Base-by-base conservation (phyloP, 1,284 basidiomycete genomes). In the Farysia itapuensis region DNA sequence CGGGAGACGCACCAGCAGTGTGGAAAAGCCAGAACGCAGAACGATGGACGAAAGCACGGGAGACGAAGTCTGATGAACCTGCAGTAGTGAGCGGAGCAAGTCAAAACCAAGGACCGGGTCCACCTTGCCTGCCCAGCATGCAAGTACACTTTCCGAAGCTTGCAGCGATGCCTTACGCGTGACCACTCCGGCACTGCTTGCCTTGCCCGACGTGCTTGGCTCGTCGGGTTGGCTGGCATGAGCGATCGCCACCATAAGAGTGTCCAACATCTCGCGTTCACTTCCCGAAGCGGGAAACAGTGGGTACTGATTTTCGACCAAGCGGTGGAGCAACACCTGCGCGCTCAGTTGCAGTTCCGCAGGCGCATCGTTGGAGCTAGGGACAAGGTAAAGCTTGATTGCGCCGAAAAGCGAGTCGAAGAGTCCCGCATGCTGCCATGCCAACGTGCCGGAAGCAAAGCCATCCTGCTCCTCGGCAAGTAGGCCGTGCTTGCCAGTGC, bases 71-170 rank as follows among this genome's bases (percentile, higher is more conserved):
- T 28, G 26, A 28, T 28, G 26, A 9, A 9, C 13, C 18, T 9
- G 11, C 12, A 6, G 19, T 11, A 35, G 18, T 7, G 29, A 50
- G 13, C 47, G 42, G 6, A 59, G 37, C 6, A 32, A 2, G 30
- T 50, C 37, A 19, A 70, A 52, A 0, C 67, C 67, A 0, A 72
- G 45, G n/a, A 70, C 39, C 1, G 65, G 57, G 30, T 70, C 57
- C 25, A 41, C 54, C 11, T 15, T 25, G 0, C 22, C 19, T 0
- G 51, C 40, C 64, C 46, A 60, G 4, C 41, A 26, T 12, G 36
- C 21, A 4, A 60, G 40, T 23, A 60, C 35, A 1, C 35, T 18
- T 32, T 60, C 57, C 9, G 43, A 53, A 1, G 38, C 48, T 8
- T 63, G 51, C 4, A 63, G 4, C 2, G 51, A 19, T 4, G 60